phyloP scores from a whole-genome alignment of 805 yeast species.

The Maudiozyma barnettii region DNA sequence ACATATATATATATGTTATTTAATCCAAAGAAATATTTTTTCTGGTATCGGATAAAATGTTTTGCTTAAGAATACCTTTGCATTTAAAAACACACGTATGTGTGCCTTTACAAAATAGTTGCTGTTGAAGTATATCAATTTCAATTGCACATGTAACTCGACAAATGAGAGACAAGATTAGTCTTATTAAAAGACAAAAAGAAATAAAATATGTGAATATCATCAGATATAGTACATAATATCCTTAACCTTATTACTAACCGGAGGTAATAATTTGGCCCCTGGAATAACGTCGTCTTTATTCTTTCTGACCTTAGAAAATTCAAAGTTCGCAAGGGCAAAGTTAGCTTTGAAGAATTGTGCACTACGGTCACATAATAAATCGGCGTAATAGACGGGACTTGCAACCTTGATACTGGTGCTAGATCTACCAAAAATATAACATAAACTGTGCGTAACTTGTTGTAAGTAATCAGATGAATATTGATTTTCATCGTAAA shows the following conservation, averaged over 20 bases:
- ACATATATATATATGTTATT: no score
- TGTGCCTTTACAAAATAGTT: no score
- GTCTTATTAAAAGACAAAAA: neutral
- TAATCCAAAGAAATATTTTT: no score
- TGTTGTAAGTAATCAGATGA: conserved; percentile 15
- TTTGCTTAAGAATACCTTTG: no score
- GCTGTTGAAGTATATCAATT: no score
- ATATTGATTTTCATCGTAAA: conserved; percentile 14
- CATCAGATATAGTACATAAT: conserved; percentile 14
- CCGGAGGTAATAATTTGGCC: conserved; percentile 7
- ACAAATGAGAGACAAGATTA: neutral
- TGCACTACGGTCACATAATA: conserved; percentile 16
- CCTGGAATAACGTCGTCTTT: conserved; percentile 8
- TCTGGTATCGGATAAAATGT: no score
- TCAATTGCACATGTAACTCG: no score
- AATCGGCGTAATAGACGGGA: conserved; percentile 17
- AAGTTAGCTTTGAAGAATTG: conserved; percentile 16
- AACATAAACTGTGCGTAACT: conserved; percentile 15
- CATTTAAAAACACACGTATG: no score
- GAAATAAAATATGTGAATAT: neutral
- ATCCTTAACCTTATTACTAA: conserved; percentile 12
- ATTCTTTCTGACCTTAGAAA: conserved; percentile 7
- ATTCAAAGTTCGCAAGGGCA: conserved; percentile 8
- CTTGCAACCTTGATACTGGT: conserved; percentile 15
- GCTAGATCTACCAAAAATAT: conserved; percentile 16